Evolutionary conservation across 306 rosid genomes (phyloP), one percentile per base, ranked within the genome.

Genomic region (Trichosanthes cucumerina): DNA sequence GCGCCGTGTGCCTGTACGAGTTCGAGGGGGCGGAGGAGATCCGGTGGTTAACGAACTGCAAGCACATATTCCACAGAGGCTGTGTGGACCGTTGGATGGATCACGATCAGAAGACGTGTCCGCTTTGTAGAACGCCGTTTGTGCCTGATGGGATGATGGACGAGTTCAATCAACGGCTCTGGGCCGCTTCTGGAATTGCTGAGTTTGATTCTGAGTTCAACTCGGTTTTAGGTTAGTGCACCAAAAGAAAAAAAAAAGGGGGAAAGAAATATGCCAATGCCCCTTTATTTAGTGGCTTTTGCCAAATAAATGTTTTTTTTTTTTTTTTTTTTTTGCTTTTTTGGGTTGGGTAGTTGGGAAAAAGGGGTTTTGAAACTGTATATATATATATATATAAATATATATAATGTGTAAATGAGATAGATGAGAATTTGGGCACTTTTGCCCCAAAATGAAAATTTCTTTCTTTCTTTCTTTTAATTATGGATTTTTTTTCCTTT

Each of bases 21-120:
- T 92, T 93, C 56, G 82, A 86, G 21, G 85, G 18, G 2, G 90
- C 81, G 76, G 97, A 89, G 9, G 98, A 92, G 80, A 87, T 93
- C 87, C 85, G 98, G 85, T 81, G 93, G 34, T 83, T 92, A 84
- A 80, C 87, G 72, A 93, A 93, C 78, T 93, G 98, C 62, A 88
- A 70, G 80, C 98, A 93, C 93, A 88, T 93, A 59, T 93, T 93
- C 82, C 98, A 93, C 81, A 66, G 90, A 75, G 79, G 84, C 8
- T 93, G 98, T 79, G 75, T 93, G 75, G 98, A 93, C 90, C 92
- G 98, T 80, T 93, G 98, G 98, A 88, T 93, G 86, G 96, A 93
- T 74, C 98, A 88, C 19, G 97, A 93, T 75, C 98, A 92, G 86
- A 90, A 85, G 21, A 92, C 97, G 4, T 93, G 98, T 41, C 98